Base-by-base conservation (phyloP, 1,139 yeast species). In the Diutina mesorugosa region DNA sequence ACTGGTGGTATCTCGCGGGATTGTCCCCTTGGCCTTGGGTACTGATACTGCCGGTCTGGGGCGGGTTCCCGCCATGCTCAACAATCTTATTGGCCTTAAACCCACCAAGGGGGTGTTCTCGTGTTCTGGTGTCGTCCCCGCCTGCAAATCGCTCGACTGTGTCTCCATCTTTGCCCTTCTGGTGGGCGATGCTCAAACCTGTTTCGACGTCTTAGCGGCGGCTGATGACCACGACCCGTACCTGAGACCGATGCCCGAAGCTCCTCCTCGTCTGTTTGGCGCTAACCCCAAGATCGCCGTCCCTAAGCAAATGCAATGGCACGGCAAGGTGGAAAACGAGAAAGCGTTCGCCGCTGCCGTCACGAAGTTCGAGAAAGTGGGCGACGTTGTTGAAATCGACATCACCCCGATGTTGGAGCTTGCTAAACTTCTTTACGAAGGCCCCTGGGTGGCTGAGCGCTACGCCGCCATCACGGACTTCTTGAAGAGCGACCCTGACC, bases 1-100 rank as follows among this genome's bases (percentile, higher is more conserved):
- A 6, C 84, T 85, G 16, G 93, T 85, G 35, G 97, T 90, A 26
- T 90, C 90, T 21, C 77, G 90, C 62, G 98, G 98, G 57, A 77
- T 85, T 57, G 97, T 88, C 18, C 97, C 98, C 32, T 65, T 91
- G 56, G 78, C 97, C 2, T 76, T 93, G 63, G 98, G 98, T 55
- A 91, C 98, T 7, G 99, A 93, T 67, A 93, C 99, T 52, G 98
- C 98, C n/a, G 99, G 99, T 29, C 88, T 96, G 12, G 97, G 97
- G 55, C 80, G 98, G 66, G 98, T 93, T 38, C 99, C 99, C 30
- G 98, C 98, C n/a, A 93, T 90, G 29, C 77, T 91, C 63, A 93
- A 93, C 76, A 91, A 91, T 68, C 71, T 93, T 63, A 79, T 93
- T 61, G 98, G 98, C 14, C 78, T 93, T 60, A 93, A 93, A 69